Conservation (phyloP, 768 basidiomycete genomes). For the Termitomyces titanicus region DNA sequence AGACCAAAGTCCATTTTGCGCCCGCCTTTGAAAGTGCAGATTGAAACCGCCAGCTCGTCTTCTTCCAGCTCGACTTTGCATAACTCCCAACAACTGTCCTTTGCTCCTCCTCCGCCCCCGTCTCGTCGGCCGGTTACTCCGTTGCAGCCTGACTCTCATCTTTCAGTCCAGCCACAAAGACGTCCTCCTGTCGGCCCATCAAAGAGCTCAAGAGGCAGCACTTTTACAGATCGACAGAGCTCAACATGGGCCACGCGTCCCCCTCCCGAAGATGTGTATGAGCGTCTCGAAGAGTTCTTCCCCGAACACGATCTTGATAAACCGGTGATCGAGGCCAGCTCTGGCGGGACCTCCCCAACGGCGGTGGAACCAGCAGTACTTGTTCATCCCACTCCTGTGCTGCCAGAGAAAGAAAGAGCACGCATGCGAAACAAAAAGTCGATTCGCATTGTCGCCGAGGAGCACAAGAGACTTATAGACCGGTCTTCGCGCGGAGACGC, state of each 20-base stretch:
- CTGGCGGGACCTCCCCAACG: conserved; percentile 77
- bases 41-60: conserved; percentile 22
- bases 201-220: conserved; percentile 39
- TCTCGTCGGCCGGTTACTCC: conserved; percentile 19
- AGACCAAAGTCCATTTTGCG: conserved; percentile 29
- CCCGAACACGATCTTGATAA: conserved; percentile 95
- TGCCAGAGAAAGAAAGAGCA: conserved; percentile 34
- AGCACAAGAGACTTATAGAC: conserved; percentile 76
- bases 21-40: conserved; percentile 45
- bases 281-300: conserved; percentile 92
- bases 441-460: conserved; percentile 88
- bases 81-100: conserved; percentile 15
- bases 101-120: conserved; percentile 19
- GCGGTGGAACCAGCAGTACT: conserved; percentile 47
- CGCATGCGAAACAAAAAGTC: conserved; percentile 77
- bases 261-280: conserved; percentile 88
- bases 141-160: conserved; percentile 12
- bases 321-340: conserved; percentile 86
- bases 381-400: conserved; percentile 30
- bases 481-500: conserved; percentile 61
- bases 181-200: conserved; percentile 26
- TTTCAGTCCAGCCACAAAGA: conserved; percentile 13
- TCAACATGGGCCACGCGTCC: conserved; percentile 89
- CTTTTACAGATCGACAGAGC: conserved; percentile 60
- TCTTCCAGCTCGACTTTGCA: conserved; percentile 1